Evolutionary conservation across 2,329 filamentous ascomycete species (phyloP).

Genomic region (Fusarium sp.): DNA sequence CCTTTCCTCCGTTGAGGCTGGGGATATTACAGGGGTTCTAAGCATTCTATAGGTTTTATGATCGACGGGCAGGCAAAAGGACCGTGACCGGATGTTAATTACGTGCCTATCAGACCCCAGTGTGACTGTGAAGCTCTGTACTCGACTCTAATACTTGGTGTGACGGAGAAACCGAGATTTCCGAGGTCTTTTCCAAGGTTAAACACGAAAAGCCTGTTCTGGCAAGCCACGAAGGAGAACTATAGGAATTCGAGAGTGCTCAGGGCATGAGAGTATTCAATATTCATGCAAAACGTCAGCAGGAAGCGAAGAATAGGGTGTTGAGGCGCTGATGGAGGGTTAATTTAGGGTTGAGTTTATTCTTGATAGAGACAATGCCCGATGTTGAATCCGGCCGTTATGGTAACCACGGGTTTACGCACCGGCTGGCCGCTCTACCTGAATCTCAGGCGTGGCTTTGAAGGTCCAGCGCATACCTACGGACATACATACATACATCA

Average conservation of each 20-base stretch:
- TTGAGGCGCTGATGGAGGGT: conserved; percentile 23
- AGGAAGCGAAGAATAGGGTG: conserved; percentile 19
- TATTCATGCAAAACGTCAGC: conserved; percentile 25
- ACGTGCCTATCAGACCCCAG: not conserved
- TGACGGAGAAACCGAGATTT: conserved; percentile 10
- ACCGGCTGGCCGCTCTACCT: conserved; percentile 17
- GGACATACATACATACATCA: not conserved
- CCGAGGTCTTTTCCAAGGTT: not conserved
- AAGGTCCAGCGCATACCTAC: conserved; percentile 1
- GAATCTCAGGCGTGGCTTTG: conserved; percentile 15
- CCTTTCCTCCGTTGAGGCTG: not conserved
- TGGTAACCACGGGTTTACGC: conserved; percentile 24
- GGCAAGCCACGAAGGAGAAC: not conserved
- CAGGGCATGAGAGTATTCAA: not conserved
- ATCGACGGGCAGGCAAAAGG: conserved; percentile 24
- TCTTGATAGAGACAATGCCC: conserved; percentile 26
- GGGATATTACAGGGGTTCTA: conserved; percentile 13
- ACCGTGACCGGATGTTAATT: conserved; percentile 1
- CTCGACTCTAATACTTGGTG: not conserved
- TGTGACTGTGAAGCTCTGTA: not conserved
- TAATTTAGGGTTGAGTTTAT: conserved; percentile 14
- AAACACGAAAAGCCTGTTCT: conserved; percentile 10
- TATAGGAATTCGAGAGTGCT: not conserved
- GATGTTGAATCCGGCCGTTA: conserved; percentile 16
- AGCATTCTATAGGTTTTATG: conserved; percentile 11